These are phyloP conservation scores for Naumovozyma dairenensis DNA, from an alignment of 805 yeast species.

Conservation along the genomic window DNA sequence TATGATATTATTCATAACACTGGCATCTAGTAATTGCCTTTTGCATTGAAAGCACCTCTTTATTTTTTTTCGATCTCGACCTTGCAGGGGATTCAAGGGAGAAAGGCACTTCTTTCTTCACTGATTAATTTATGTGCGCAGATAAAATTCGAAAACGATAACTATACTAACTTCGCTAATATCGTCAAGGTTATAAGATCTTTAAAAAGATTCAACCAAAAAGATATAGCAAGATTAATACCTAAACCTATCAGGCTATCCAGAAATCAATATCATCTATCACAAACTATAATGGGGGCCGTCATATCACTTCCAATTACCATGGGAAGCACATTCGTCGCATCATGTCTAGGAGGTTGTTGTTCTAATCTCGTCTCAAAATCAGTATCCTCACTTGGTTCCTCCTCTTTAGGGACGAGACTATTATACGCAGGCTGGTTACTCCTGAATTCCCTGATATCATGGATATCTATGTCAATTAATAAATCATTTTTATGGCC, in stretches of 20 bases:
- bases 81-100: no score
- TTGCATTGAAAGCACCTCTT: no score
- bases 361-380: slow-evolving; percentile 56
- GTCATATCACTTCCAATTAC: slow-evolving; percentile 62
- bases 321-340: slow-evolving; percentile 48
- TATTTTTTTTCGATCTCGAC: no score
- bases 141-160: no score
- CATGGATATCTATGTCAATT: slow-evolving; percentile 82
- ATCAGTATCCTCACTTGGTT: slow-evolving; percentile 42
- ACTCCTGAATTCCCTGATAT: slow-evolving; percentile 64
- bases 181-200: no score
- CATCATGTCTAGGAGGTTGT: slow-evolving; percentile 78
- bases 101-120: no score
- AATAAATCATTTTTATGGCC: slow-evolving; percentile 69
- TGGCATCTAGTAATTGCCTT: no score
- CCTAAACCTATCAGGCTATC: no score
- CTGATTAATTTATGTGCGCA: no score
- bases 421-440: slow-evolving; percentile 75
- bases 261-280: no score
- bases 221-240: not conserved
- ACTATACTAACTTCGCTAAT: no score
- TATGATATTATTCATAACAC: not conserved
- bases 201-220: no score
- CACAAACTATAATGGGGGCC: slow-evolving; percentile 50
- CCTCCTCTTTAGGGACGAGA: slow-evolving; percentile 76